These are phyloP conservation scores for Chara braunii DNA, from an alignment of 139 green algal species.

Conservation along the genomic window DNA sequence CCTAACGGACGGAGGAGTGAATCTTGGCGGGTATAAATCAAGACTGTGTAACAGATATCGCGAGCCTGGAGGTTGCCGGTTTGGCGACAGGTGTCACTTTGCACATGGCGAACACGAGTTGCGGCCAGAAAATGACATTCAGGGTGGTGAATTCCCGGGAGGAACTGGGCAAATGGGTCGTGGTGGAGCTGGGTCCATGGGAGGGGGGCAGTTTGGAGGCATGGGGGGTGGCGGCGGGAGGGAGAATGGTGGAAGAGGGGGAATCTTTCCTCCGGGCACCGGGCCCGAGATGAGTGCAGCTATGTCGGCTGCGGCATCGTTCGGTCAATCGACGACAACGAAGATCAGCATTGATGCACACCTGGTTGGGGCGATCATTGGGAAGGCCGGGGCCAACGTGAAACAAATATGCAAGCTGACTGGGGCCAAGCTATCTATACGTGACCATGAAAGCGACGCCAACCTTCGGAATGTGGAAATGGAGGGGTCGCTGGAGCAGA, in stretches of 20 bases:
- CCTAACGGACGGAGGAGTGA: no score
- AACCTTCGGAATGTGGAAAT: constrained; percentile 22
- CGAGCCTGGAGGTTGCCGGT: constrained; percentile 56
- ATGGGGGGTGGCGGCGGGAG: neutral
- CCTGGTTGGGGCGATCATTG: constrained; percentile 31
- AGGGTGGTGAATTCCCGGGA: constrained; percentile 1
- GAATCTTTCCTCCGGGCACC: neutral
- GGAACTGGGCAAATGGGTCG: neutral
- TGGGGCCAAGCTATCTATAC: constrained; percentile 6
- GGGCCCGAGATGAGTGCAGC: neutral
- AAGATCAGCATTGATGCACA: constrained; percentile 14
- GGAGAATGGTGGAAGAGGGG: constrained; percentile 10
- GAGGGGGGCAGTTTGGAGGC: constrained; percentile 6
- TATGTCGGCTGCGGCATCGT: neutral
- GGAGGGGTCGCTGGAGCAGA: constrained; percentile 29
- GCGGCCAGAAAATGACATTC: constrained; percentile 28
- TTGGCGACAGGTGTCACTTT: constrained; percentile 89
- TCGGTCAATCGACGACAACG: neutral
- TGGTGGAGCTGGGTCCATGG: neutral
- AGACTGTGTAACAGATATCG: constrained; percentile 20
- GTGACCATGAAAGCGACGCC: constrained; percentile 17
- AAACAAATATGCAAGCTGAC: constrained; percentile 10
- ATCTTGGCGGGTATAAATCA: constrained; percentile 1
- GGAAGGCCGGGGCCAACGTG: constrained; percentile 27
- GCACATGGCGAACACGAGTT: constrained; percentile 86